A percentile compares a stretch with the other conserved stretches of the same genome.
phyloP scores from a whole-genome alignment of 305 asterid species.

The Vinca major region DNA sequence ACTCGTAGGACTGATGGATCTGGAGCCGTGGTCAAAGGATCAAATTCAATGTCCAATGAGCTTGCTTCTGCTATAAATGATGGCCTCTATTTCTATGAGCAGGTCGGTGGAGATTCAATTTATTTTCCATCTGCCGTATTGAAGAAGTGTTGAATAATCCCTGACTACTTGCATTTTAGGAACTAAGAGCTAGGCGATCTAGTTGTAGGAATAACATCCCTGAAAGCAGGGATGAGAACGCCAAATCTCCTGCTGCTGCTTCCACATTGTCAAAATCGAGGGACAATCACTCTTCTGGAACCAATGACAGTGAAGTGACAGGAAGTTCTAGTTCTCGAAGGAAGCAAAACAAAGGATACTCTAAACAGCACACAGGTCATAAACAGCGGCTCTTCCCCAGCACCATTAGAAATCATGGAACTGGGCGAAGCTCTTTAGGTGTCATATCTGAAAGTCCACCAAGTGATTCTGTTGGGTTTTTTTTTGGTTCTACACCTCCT shows the following conservation, averaged over 20 bases:
- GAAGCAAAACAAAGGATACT: constrained; percentile 51
- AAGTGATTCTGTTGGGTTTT: constrained; percentile 77
- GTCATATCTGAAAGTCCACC: constrained; percentile 73
- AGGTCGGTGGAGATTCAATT: constrained; percentile 39
- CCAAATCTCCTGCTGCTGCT: constrained; percentile 33
- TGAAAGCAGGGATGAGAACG: constrained; percentile 40
- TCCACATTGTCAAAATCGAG: constrained; percentile 31
- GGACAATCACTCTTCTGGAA: constrained; percentile 45
- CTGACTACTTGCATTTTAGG: constrained; percentile 39
- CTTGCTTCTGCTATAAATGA: constrained; percentile 81
- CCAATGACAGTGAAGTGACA: constrained; percentile 34
- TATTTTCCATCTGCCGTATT: constrained; percentile 5
- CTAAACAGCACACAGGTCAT: constrained; percentile 44
- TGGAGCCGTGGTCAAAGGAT: constrained; percentile 27
- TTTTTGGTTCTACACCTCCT: constrained; percentile 92
- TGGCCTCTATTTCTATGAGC: constrained; percentile 82
- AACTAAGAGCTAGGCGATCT: constrained; percentile 46
- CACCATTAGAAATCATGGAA: constrained; percentile 44
- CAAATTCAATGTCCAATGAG: constrained; percentile 54
- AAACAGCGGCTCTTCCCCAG: constrained; percentile 66
- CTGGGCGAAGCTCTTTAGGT: constrained; percentile 37
- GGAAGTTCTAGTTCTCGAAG: constrained; percentile 45
- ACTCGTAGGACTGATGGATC: constrained; percentile 33
- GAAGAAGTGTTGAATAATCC: neutral
- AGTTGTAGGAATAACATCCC: constrained; percentile 34